Base-by-base conservation (phyloP, 805 yeast species). In the Lipomyces yamadae region DNA sequence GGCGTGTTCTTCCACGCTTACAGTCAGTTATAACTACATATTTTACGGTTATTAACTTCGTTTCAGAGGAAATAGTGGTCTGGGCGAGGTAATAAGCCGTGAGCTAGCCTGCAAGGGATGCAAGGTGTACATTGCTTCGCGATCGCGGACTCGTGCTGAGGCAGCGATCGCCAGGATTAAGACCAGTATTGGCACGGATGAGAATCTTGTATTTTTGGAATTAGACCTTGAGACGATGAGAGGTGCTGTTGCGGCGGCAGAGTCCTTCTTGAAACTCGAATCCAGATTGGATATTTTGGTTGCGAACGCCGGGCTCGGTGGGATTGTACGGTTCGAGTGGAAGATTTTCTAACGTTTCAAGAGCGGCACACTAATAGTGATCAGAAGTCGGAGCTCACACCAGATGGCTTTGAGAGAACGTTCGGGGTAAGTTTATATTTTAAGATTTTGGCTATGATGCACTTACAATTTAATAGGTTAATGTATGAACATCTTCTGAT, bases 241-340 rank as follows among this genome's bases (percentile, higher is more conserved):
- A 34, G 56, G 64, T 24, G 65, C 72, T 37, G 63, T 55, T 13
- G 56, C 55, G 34, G 58, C 66, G 7, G 72, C 71, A 2, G 54
- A 79, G 8, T 81, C 80, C 42, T 84, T 83, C 18, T 65, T 76
- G 30, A 76, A 78, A 64, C 75, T 74, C n/a, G 83, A 84, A 42
- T 11, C 70, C 7, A 79, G 81, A 70, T 80, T 88, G 42, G 86
- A 88, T 75, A 86, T 88, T 68, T 79, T 88, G 67, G 81, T 87
- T 70, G 91, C 92, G 58, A 88, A 89, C 73, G 92, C 92, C 3
- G 93, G 93, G 35, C 91, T 67, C n/a, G 72, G 66, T 18, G 69
- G 63, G 15, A 63, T 61, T 60, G 67, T 67, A 53, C 2, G 64
- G n/a, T 7, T 35, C 15, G 4, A 18, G 48, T 15, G 5, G 24